A percentile compares a stretch with the other conserved stretches of the same genome.
phyloP scores from a whole-genome alignment of 352 stramenopile species.

The Globisporangium nagaii region DNA sequence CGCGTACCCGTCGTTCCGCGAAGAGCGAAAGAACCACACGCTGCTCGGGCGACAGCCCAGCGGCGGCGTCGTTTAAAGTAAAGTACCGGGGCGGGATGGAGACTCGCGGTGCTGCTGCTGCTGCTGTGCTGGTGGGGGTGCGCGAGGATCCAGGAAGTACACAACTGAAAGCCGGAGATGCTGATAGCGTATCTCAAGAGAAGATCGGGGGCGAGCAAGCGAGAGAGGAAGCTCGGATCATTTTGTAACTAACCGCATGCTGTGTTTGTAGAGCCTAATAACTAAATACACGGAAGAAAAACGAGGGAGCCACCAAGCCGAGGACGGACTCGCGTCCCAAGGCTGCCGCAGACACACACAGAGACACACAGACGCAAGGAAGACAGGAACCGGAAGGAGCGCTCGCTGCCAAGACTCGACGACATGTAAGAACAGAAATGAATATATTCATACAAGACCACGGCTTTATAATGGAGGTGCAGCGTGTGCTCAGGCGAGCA shows the following conservation, averaged over 20 bases:
- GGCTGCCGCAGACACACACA: neutral
- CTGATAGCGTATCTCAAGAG: neutral
- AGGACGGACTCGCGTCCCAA: neutral
- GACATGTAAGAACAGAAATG: slow-evolving; percentile 12
- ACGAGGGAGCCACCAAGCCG: too few species aligned
- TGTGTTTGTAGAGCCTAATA: slow-evolving; percentile 8
- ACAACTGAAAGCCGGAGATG: neutral
- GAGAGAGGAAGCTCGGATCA: neutral
- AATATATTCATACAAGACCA: slow-evolving; percentile 18
- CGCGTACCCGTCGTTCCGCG: slow-evolving; percentile 57
- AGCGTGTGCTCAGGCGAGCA: slow-evolving; percentile 9
- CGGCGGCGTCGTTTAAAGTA: slow-evolving; percentile 55
- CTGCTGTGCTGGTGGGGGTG: neutral
- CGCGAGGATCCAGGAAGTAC: neutral
- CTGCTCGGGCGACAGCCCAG: slow-evolving; percentile 55
- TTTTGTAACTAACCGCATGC: slow-evolving; percentile 6
- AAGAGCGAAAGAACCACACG: slow-evolving; percentile 60
- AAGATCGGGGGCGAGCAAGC: neutral
- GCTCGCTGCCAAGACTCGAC: neutral
- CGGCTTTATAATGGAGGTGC: neutral
- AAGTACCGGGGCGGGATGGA: neutral
- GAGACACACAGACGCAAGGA: neutral
- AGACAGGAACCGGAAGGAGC: neutral
- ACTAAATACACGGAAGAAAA: slow-evolving; percentile 5
- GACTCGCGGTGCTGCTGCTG: neutral